phyloP scores from a whole-genome alignment of 2,329 filamentous ascomycete genomes.

The Aotearoamyces nothofagi region DNA sequence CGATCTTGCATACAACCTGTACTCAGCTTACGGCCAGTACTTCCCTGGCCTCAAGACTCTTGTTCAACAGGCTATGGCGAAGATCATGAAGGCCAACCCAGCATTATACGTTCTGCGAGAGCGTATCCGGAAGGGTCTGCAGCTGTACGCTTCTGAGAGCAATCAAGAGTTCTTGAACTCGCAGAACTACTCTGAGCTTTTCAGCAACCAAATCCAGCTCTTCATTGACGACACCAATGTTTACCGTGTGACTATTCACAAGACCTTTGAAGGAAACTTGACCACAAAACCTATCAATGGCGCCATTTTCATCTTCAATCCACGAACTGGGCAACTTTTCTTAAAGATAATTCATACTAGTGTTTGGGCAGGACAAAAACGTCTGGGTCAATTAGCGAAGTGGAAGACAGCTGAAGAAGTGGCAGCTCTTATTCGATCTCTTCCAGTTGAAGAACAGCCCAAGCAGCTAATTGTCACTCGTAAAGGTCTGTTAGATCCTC shows the following conservation, averaged over 20 bases:
- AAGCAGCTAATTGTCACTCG: constrained; percentile 97
- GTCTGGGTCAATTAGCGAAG: constrained; percentile 93
- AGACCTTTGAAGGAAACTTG: constrained; percentile 97
- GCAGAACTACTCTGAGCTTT: constrained; percentile 97
- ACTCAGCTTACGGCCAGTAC: constrained; percentile 96
- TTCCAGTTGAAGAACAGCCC: constrained; percentile 95
- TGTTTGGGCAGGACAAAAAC: constrained; percentile 98
- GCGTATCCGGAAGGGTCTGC: constrained; percentile 95
- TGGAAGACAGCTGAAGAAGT: constrained; percentile 99
- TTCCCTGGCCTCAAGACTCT: constrained; percentile 95
- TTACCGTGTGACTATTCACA: constrained; percentile 98
- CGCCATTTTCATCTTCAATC: constrained; percentile 99
- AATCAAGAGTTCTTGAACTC: constrained; percentile 99
- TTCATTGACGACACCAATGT: constrained; percentile 99
- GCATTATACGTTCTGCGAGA: constrained; percentile 91
- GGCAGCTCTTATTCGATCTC: constrained; percentile 82
- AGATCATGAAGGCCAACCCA: constrained; percentile 99
- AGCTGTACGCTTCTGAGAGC: constrained; percentile 94
- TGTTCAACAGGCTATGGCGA: constrained; percentile 96
- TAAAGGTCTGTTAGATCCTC: constrained; percentile 90
- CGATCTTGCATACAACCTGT: constrained; percentile 94
- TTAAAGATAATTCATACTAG: constrained; percentile 99
- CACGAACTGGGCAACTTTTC: constrained; percentile 94
- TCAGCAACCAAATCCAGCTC: constrained; percentile 96
- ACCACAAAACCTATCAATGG: constrained; percentile 99